Conservation (phyloP, 805 yeast genomes). For the Lipomyces kockii region DNA sequence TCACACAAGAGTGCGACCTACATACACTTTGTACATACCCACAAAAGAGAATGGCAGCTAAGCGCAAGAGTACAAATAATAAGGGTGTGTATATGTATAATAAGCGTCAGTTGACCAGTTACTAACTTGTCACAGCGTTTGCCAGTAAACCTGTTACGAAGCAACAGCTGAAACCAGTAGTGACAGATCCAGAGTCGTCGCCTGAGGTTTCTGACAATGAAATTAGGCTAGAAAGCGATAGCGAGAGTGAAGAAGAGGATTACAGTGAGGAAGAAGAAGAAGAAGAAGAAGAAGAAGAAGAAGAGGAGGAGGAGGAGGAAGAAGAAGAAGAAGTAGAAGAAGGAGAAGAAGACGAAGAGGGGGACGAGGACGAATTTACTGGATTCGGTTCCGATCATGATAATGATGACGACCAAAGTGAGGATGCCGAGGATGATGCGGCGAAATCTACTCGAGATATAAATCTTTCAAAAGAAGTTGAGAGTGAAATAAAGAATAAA, state of each 20-base stretch:
- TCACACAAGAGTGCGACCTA: neutral
- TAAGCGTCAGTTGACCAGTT: neutral
- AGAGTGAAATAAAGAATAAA: conserved; percentile 14
- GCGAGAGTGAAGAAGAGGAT: conserved; percentile 14
- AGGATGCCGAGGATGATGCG: conserved; percentile 39
- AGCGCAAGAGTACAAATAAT: neutral
- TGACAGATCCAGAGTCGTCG: neutral
- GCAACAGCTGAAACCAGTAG: neutral
- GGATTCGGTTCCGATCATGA: conserved; percentile 34
- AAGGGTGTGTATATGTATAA: neutral
- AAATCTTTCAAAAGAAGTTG: conserved; percentile 24
- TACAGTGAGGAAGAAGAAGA: neutral
- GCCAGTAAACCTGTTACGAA: neutral
- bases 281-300: neutral
- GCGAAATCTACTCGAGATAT: conserved; percentile 24
- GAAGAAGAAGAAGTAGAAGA: neutral
- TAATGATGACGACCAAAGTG: conserved; percentile 41
- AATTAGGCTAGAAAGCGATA: neutral
- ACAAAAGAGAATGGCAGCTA: neutral
- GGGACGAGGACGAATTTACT: conserved; percentile 3
- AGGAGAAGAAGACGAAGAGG: neutral
- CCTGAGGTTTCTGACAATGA: neutral
- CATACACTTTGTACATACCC: neutral
- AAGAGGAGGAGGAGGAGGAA: conserved; percentile 9
- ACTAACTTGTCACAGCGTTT: conserved; percentile 1